Evolutionary conservation across 2,329 filamentous ascomycete genomes (phyloP), one percentile per base, ranked within the genome.

Genomic region (Phialemonium atrogriseum): DNA sequence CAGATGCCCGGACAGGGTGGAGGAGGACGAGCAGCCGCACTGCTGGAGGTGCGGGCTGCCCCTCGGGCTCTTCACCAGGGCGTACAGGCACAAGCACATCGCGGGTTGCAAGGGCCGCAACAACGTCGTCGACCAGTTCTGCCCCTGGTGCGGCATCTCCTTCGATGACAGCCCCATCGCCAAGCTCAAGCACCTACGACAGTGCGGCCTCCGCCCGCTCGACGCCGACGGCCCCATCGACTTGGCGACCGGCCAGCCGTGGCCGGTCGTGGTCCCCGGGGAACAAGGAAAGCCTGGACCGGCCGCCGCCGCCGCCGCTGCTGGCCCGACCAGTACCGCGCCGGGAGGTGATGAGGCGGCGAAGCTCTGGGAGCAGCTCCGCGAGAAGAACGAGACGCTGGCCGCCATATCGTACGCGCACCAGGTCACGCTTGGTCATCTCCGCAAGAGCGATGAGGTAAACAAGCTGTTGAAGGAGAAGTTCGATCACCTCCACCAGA

Each of bases 101-200:
- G 17, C 18, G 5, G 30, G 33, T 13, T 45, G 42, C 28, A 26
- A 29, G n/a, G 34, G 28, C 15, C 15, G 30, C 9, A 30, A 30
- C 9, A 15, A 22, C 11, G 33, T 38, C 15, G 27, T 23, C 11
- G 38, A 21, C 11, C 28, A 26, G 33, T 30, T 22, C n/a, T 44
- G 39, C 11, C 36, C 39, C 8, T 41, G 41, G 43, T 39, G 41
- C 27, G 30, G 34, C 10, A 3, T 34, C 12, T 14, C 22, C 11
- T 9, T n/a, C 20, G n/a, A 14, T 4, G n/a, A 7, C 15, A 18
- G 9, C 11, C 30, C 24, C 13, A n/a, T 27, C 11, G 18, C 17
- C 20, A 24, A n/a, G 23, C 23, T 7, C 7, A n/a, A 7, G 6
- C 28, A 30, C 20, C 6, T 23, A 3, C 3, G 7, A 4, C 2